Base-by-base conservation (phyloP, 768 basidiomycete species). In the Dioszegia aurantiaca region DNA sequence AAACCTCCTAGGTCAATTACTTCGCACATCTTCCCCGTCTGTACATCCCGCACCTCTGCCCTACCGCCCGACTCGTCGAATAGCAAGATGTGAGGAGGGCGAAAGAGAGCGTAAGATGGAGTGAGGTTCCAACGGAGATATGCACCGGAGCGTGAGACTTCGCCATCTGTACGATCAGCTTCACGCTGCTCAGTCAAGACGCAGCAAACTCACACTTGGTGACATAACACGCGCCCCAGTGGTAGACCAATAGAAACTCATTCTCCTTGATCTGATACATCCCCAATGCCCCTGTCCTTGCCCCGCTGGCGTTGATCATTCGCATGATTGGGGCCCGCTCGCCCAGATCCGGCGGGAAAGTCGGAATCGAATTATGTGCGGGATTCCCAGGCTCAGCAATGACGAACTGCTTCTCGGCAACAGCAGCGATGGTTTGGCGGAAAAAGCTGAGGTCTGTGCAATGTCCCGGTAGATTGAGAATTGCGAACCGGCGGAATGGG, bases 191-290 rank as follows among this genome's bases (percentile, higher is more conserved):
- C n/a, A 14, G 39, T 9, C 21, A 46, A 26, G n/a, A 43, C 21
- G 28, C 17, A 23, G n/a, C 23, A 55, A 21, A 60, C 71, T 57
- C 45, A 73, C 69, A 69, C 37, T 73, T 73, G 2, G 67, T 70
- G 2, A 73, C 72, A 48, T 67, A 70, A 58, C 69, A 73, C 8
- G 64, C 69, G 6, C 72, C 72, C 59, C 61, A 62, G 9, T 70
- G 62, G 39, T 73, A 73, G 0, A 63, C 69, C 57, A 73, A 51
- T 45, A 69, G 37, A 57, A 73, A 73, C 56, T 73, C 72, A 42
- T 65, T 65, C 61, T 73, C 69, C n/a, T 46, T 64, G 24, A 70
- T 53, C 46, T 73, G 72, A 56, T 66, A 70, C 72, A 73, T 73
- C 6, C 49, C 65, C 58, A 73, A 19, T 11, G 72, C 63, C 45